These are phyloP conservation scores for Kodamaea laetipori DNA, from an alignment of 805 yeast species.

Conservation along the genomic window DNA sequence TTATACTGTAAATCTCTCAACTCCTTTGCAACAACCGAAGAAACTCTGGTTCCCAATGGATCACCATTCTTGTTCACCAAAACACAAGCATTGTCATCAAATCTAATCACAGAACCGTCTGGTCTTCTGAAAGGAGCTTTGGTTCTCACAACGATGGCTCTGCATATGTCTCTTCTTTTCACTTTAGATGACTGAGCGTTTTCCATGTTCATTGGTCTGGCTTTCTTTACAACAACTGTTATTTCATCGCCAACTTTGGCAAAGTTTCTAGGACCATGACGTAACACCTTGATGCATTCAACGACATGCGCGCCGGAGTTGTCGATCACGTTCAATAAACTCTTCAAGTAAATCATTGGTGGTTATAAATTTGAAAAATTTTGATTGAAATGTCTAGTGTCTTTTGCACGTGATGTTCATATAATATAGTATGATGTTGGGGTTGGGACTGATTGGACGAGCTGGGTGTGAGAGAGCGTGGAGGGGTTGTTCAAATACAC, in stretches of 20 bases:
- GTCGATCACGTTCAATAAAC: slow-evolving; percentile 87
- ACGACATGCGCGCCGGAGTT: slow-evolving; percentile 94
- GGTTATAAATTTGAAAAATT: slow-evolving; percentile 4
- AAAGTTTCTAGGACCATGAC: slow-evolving; percentile 81
- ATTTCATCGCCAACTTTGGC: slow-evolving; percentile 90
- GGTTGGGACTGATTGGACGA: too few relatives aligned
- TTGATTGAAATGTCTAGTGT: too few relatives aligned
- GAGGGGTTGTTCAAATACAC: too few relatives aligned
- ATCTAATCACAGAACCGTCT: slow-evolving; percentile 84
- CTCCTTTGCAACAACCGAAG: slow-evolving; percentile 89
- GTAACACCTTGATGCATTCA: slow-evolving; percentile 92
- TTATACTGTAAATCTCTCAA: slow-evolving; percentile 78
- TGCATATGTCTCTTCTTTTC: slow-evolving; percentile 92
- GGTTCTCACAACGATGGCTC: slow-evolving; percentile 94
- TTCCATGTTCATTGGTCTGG: slow-evolving; percentile 71
- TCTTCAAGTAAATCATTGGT: slow-evolving; percentile 82
- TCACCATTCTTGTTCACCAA: slow-evolving; percentile 89
- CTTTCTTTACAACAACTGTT: slow-evolving; percentile 91
- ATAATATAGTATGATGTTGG: too few relatives aligned
- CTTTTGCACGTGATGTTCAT: too few relatives aligned
- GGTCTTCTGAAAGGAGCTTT: slow-evolving; percentile 74
- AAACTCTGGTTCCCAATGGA: slow-evolving; percentile 91
- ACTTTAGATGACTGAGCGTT: slow-evolving; percentile 76
- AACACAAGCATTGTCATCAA: slow-evolving; percentile 97
- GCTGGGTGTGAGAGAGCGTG: too few relatives aligned